Evolutionary conservation across 2,329 filamentous ascomycete species (phyloP).

Genomic region (Hymenoscyphus salicellus): DNA sequence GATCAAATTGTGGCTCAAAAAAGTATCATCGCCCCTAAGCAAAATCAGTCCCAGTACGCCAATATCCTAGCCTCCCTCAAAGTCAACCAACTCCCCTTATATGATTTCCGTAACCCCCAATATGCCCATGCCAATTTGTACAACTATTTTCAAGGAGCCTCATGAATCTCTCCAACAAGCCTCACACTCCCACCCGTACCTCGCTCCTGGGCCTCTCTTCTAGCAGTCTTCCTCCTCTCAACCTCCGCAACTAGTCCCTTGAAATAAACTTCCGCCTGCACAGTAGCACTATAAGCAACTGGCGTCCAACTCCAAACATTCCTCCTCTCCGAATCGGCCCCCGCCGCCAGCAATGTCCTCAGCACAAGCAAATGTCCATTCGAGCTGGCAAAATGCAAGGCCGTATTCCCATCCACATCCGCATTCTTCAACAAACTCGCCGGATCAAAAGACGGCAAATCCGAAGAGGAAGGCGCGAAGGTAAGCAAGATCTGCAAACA

Average conservation of each 20-base stretch:
- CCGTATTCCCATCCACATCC: slow-evolving; percentile 78
- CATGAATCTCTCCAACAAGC: slow-evolving; percentile 19
- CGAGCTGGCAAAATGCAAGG: slow-evolving; percentile 80
- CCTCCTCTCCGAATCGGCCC: slow-evolving; percentile 67
- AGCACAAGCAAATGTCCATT: slow-evolving; percentile 77
- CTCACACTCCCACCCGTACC: slow-evolving; percentile 28
- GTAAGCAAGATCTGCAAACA: slow-evolving; percentile 63
- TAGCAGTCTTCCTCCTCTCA: slow-evolving; percentile 54
- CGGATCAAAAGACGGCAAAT: slow-evolving; percentile 1
- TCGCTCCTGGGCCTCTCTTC: slow-evolving; percentile 33
- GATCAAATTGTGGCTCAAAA: not conserved
- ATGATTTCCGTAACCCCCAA: not conserved
- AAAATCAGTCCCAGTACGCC: slow-evolving; percentile 1
- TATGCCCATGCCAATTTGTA: not conserved
- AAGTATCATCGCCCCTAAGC: not conserved
- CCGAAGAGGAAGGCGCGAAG: slow-evolving; percentile 45
- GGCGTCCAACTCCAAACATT: slow-evolving; percentile 82
- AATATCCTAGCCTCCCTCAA: not conserved
- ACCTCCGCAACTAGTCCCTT: slow-evolving; percentile 72
- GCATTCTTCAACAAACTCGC: slow-evolving; percentile 45
- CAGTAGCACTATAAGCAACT: slow-evolving; percentile 76
- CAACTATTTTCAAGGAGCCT: not conserved
- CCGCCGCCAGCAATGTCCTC: slow-evolving; percentile 72
- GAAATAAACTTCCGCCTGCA: slow-evolving; percentile 81
- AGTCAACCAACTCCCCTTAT: not conserved